Percentiles rank a stretch among this genome's conserved stretches.
Evolutionary conservation across 129 eudicot genomes (phyloP).

Genomic region (Oenanthe sinensis): DNA sequence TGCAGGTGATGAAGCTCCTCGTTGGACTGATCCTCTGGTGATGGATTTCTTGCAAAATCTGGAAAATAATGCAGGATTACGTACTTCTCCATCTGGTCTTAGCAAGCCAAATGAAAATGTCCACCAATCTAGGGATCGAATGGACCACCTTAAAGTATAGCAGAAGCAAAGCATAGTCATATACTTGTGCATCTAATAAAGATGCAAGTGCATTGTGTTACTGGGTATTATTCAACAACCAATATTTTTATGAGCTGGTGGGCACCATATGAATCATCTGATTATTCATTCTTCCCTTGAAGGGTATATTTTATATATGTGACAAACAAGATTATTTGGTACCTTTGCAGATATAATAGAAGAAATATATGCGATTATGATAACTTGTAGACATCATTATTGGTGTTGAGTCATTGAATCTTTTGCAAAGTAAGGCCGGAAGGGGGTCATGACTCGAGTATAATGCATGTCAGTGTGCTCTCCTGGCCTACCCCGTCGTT

Average conservation of each 20-base stretch:
- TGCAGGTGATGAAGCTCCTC: conserved; percentile 76
- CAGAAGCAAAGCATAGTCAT: background rate
- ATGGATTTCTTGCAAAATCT: conserved; percentile 79
- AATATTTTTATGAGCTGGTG: background rate
- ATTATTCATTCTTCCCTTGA: background rate
- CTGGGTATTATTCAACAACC: background rate
- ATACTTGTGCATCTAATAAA: background rate
- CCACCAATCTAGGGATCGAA: conserved; percentile 1
- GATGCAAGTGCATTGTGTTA: background rate
- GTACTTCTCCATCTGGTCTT: conserved; percentile 5
- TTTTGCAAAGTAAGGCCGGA: background rate
- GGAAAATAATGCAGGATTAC: conserved; percentile 24
- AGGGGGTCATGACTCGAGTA: background rate
- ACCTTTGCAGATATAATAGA: background rate
- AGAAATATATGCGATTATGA: background rate
- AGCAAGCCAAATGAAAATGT: background rate
- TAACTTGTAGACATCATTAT: background rate
- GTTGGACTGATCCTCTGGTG: conserved; percentile 86
- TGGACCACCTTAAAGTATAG: conserved; percentile 19
- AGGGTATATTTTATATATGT: background rate
- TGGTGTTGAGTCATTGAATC: background rate
- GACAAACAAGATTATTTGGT: background rate
- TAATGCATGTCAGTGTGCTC: conserved; percentile 2
- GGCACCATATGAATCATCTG: conserved; percentile 1
- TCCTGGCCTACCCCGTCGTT: background rate